A percentile compares a stretch with the other conserved stretches of the same genome.
phyloP scores from a whole-genome alignment of 2,329 filamentous ascomycete species.

The Monilinia laxa region DNA sequence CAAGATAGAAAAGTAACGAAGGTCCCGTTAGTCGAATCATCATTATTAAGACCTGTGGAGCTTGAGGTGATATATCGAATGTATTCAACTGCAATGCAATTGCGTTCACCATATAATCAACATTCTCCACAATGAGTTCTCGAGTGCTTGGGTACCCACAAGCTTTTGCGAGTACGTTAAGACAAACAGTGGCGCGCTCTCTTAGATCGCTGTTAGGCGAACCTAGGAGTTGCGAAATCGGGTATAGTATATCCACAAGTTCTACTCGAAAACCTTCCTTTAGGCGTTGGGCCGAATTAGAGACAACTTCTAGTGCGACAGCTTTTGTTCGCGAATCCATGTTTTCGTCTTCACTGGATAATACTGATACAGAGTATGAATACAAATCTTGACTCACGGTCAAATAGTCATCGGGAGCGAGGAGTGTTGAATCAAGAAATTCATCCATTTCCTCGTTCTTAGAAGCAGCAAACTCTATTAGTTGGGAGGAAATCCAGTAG shows the following conservation, averaged over 20 bases:
- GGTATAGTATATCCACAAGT: conserved; percentile 87
- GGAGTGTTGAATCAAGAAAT: conserved; percentile 59
- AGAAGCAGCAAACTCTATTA: conserved; percentile 59
- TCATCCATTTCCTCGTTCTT: conserved; percentile 59
- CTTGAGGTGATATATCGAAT: conserved; percentile 87
- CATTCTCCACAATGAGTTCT: conserved; percentile 82
- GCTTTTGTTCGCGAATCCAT: conserved; percentile 73
- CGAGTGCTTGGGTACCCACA: conserved; percentile 75
- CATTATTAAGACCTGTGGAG: conserved; percentile 88
- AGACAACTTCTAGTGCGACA: conserved; percentile 76
- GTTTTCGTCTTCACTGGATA: conserved; percentile 51
- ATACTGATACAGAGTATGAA: conserved; percentile 61
- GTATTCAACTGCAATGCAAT: conserved; percentile 86
- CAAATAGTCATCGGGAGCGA: conserved; percentile 45
- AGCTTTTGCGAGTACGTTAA: conserved; percentile 74
- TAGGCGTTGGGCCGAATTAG: conserved; percentile 69
- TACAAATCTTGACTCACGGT: conserved; percentile 58
- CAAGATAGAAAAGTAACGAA: conserved; percentile 78
- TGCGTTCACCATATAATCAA: conserved; percentile 94
- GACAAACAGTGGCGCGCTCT: conserved; percentile 75
- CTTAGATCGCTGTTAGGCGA: conserved; percentile 67
- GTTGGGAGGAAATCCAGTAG: conserved; percentile 77
- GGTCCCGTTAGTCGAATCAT: conserved; percentile 88
- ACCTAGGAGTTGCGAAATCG: conserved; percentile 83
- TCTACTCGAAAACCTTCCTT: conserved; percentile 73